A percentile compares a stretch with the other conserved stretches of the same genome.
Conservation (phyloP, 129 eudicot genomes). For the Pulicaria dysenterica region DNA sequence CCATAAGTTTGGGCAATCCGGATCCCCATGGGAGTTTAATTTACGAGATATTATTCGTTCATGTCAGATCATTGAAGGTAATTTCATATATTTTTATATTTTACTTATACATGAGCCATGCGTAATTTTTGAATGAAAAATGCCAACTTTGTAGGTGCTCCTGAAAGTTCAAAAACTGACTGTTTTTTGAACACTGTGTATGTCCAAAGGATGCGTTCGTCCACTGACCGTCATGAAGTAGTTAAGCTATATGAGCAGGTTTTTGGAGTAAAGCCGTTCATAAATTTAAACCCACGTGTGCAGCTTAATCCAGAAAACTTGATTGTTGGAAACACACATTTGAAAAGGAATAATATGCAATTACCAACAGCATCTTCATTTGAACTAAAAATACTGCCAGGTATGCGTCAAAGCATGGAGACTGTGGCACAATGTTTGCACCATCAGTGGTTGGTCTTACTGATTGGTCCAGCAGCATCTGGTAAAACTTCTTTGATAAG, state of each 20-base stretch:
- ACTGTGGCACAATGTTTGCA: conserved; percentile 71
- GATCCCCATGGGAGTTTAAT: conserved; percentile 99
- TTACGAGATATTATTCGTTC: conserved; percentile 90
- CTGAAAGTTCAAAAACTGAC: conserved; percentile 51
- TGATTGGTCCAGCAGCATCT: conserved; percentile 89
- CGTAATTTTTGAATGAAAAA: conserved; percentile 1
- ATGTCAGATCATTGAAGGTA: conserved; percentile 82
- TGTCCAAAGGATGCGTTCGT: conserved; percentile 94
- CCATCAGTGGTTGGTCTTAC: conserved; percentile 82
- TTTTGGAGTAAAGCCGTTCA: conserved; percentile 52
- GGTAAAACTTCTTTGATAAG: conserved; percentile 92
- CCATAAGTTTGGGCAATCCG: conserved; percentile 81
- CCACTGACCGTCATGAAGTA: conserved; percentile 68
- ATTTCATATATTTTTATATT: background rate
- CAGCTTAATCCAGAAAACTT: conserved; percentile 55
- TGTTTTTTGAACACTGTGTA: conserved; percentile 84
- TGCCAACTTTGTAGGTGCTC: conserved; percentile 52
- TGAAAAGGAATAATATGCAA: conserved; percentile 53
- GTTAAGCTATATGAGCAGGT: conserved; percentile 59
- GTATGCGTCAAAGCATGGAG: conserved; percentile 67
- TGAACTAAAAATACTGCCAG: conserved; percentile 74
- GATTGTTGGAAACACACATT: conserved; percentile 51
- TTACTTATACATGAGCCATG: background rate
- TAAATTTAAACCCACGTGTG: conserved; percentile 69
- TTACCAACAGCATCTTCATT: conserved; percentile 36